Evolutionary conservation across 2,329 filamentous ascomycete genomes (phyloP).

Genomic region (Xylogone sp.): DNA sequence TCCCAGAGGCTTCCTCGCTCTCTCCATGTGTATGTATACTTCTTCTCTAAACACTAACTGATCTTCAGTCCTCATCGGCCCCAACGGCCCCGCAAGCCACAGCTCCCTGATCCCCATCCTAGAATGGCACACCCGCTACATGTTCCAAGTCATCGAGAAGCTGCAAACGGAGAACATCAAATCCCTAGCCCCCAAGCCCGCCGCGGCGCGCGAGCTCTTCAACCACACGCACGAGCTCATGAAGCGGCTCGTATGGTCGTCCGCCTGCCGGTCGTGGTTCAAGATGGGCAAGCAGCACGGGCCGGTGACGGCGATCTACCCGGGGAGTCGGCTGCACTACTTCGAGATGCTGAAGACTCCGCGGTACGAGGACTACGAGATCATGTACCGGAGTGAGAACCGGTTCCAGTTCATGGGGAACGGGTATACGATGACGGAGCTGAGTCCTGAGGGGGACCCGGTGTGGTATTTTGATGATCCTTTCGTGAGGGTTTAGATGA

Average conservation of each 20-base stretch:
- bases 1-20: too few species aligned
- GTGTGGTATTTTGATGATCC: conserved; percentile 31
- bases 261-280: conserved; percentile 22
- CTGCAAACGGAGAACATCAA: conserved; percentile 31
- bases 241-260: conserved; percentile 22
- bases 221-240: conserved; percentile 29
- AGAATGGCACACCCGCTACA: conserved; percentile 31
- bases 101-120: conserved; percentile 25
- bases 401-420: conserved; percentile 34
- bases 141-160: conserved; percentile 30
- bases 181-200: conserved; percentile 39
- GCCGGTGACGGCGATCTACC: conserved; percentile 37
- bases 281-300: conserved; percentile 17
- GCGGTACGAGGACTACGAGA: conserved; percentile 40
- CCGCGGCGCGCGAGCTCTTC: conserved; percentile 25
- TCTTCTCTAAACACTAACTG: conserved; percentile 24
- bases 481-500: conserved; percentile 7
- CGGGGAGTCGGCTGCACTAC: conserved; percentile 46
- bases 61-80: conserved; percentile 20
- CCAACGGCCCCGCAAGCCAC: conserved; percentile 23
- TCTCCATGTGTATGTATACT: too few species aligned
- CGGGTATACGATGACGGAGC: conserved; percentile 36
- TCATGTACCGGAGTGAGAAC: conserved; percentile 26
- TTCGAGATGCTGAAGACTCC: conserved; percentile 35
- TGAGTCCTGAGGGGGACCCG: conserved; percentile 33